phyloP scores from a whole-genome alignment of 208 protist genomes.

The Porcisia hertigi region DNA sequence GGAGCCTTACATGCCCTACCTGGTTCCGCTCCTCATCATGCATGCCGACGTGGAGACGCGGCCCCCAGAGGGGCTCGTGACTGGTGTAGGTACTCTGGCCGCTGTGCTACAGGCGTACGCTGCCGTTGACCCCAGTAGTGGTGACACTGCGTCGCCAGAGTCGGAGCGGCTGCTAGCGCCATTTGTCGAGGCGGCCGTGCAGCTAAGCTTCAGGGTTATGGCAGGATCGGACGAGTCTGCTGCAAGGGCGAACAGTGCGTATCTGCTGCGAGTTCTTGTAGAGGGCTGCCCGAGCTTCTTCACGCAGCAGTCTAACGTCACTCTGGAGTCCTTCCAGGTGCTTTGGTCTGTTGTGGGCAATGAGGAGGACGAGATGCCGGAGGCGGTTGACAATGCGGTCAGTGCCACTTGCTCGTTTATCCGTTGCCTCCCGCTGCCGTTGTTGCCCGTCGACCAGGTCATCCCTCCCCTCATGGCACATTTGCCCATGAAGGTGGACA shows the following conservation, averaged over 20 bases:
- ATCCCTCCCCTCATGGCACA: conserved; percentile 53
- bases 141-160: neutral
- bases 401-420: conserved; percentile 82
- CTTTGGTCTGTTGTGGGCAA: conserved; percentile 41
- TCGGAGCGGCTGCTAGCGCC: conserved; percentile 30
- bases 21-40: conserved; percentile 59
- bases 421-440: conserved; percentile 39
- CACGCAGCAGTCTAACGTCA: conserved; percentile 15
- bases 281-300: conserved; percentile 53
- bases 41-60: conserved; percentile 56
- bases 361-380: conserved; percentile 60
- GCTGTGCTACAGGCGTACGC: conserved; percentile 54
- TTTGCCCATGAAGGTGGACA: conserved; percentile 83
- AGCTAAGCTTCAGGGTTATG: conserved; percentile 52
- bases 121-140: conserved; percentile 10
- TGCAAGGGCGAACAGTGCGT: conserved; percentile 67
- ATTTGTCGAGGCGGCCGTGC: conserved; percentile 54
- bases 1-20: conserved; percentile 39
- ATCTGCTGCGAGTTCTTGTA: conserved; percentile 60
- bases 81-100: conserved; percentile 60
- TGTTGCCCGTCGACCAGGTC: conserved; percentile 36
- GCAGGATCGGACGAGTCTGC: conserved; percentile 62
- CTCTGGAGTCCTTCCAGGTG: conserved; percentile 37
- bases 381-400: conserved; percentile 85
- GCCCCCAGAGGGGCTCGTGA: conserved; percentile 69